Evolutionary conservation across 495 filamentous ascomycete species (phyloP).

Genomic region (Letharia columbiana): DNA sequence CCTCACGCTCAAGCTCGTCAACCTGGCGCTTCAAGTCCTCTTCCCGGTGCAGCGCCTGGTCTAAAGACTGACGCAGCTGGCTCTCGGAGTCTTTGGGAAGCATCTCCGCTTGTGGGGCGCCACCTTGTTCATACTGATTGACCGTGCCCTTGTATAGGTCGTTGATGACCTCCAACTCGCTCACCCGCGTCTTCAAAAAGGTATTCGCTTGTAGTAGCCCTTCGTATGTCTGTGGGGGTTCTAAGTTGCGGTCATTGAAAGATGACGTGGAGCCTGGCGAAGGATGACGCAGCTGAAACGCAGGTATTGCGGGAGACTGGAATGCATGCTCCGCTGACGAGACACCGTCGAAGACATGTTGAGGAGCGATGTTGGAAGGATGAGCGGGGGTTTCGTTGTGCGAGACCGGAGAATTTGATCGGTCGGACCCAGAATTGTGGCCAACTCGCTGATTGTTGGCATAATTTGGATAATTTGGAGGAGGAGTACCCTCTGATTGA

Average conservation of each 20-base stretch:
- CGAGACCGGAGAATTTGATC: constrained; percentile 77
- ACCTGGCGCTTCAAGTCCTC: constrained; percentile 74
- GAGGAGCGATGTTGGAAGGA: constrained; percentile 65
- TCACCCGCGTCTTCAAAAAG: constrained; percentile 78
- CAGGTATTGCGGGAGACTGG: constrained; percentile 48
- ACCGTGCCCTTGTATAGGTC: constrained; percentile 86
- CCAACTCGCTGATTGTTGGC: constrained; percentile 56
- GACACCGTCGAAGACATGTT: constrained; percentile 69
- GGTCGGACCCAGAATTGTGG: constrained; percentile 65
- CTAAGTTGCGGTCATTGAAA: constrained; percentile 63
- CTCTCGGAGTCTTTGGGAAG: constrained; percentile 49
- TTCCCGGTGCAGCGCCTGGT: constrained; percentile 68
- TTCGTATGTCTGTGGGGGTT: constrained; percentile 73
- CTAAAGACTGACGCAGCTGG: constrained; percentile 57
- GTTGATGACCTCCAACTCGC: constrained; percentile 92
- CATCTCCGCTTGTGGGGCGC: constrained; percentile 55
- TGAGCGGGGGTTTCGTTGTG: constrained; percentile 74
- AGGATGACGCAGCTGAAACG: constrained; percentile 48
- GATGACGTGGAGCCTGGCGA: constrained; percentile 64
- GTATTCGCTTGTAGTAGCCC: constrained; percentile 68
- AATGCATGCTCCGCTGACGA: constrained; percentile 55
- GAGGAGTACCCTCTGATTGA: constrained; percentile 49
- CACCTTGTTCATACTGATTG: constrained; percentile 73
- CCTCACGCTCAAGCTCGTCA: constrained; percentile 65
- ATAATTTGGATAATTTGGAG: constrained; percentile 39